phyloP scores from a whole-genome alignment of 1,284 basidiomycete species.

The Tylopilus sp. region DNA sequence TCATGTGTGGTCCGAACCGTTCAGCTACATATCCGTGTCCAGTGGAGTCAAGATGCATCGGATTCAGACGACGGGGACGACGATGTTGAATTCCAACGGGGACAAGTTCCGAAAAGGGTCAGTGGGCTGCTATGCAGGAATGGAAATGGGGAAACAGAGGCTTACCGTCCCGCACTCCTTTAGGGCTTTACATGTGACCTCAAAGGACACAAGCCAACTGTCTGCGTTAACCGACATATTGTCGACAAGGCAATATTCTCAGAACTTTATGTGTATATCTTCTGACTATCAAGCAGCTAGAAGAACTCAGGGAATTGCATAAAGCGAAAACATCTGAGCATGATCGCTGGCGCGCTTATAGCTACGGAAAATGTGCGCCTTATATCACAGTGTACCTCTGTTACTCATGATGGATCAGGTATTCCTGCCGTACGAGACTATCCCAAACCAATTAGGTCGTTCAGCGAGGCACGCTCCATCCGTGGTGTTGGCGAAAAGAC shows the following conservation, averaged over 20 bases:
- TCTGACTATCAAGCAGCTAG: constrained; percentile 42
- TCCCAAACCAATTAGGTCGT: constrained; percentile 58
- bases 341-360: constrained; percentile 59
- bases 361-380: constrained; percentile 56
- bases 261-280: not conserved
- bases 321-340: constrained; percentile 52
- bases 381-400: not conserved
- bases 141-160: not conserved
- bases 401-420: constrained; percentile 37
- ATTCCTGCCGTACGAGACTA: constrained; percentile 52
- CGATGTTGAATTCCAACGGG: not conserved
- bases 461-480: constrained; percentile 61
- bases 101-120: constrained; percentile 16
- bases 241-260: constrained; percentile 54
- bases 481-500: constrained; percentile 71
- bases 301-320: constrained; percentile 59
- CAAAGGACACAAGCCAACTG: constrained; percentile 33
- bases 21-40: not conserved
- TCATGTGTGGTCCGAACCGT: not conserved
- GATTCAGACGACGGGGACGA: constrained; percentile 26
- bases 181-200: constrained; percentile 63
- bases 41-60: constrained; percentile 26
- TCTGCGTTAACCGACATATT: constrained; percentile 60
- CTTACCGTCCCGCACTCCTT: not conserved
- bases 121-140: not conserved